Percentiles rank a stretch among this genome's conserved stretches.
phyloP scores from a whole-genome alignment of 441 rosid species.

The Lagerstroemia fauriei region DNA sequence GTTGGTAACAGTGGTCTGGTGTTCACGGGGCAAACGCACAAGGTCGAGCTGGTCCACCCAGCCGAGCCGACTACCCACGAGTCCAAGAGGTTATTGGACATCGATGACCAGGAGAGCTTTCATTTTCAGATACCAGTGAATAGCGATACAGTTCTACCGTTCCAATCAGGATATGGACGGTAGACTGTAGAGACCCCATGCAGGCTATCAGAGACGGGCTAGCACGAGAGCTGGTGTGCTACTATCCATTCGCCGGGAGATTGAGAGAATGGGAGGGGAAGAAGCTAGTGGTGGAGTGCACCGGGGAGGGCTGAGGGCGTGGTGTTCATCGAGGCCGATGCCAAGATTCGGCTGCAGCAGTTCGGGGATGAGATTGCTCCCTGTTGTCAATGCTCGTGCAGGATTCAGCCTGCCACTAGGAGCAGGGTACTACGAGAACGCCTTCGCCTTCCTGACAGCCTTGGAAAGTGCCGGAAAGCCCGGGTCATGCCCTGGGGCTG shows the following conservation, averaged over 20 bases:
- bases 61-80: constrained; percentile 9
- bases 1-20: too few species aligned
- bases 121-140: constrained; percentile 6
- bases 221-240: constrained; percentile 13
- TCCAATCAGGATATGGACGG: background rate
- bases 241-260: constrained; percentile 14
- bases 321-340: too few species aligned
- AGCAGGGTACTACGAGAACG: constrained; percentile 18
- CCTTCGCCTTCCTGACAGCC: constrained; percentile 17
- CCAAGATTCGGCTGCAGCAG: too few species aligned
- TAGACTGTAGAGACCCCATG: constrained; percentile 15
- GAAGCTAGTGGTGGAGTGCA: constrained; percentile 25
- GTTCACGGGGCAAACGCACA: constrained; percentile 12
- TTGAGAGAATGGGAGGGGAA: constrained; percentile 17
- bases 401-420: constrained; percentile 4
- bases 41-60: constrained; percentile 22
- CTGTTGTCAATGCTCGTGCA: constrained; percentile 11
- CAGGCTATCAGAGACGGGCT: constrained; percentile 10
- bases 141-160: constrained; percentile 8
- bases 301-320: too few species aligned
- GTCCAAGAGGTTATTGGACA: constrained; percentile 24
- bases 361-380: background rate
- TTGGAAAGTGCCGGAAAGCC: constrained; percentile 4
- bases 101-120: too few species aligned
- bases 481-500: constrained; percentile 15